Evolutionary conservation across 2,329 filamentous ascomycete species (phyloP).

Genomic region (Penicillium sp.): DNA sequence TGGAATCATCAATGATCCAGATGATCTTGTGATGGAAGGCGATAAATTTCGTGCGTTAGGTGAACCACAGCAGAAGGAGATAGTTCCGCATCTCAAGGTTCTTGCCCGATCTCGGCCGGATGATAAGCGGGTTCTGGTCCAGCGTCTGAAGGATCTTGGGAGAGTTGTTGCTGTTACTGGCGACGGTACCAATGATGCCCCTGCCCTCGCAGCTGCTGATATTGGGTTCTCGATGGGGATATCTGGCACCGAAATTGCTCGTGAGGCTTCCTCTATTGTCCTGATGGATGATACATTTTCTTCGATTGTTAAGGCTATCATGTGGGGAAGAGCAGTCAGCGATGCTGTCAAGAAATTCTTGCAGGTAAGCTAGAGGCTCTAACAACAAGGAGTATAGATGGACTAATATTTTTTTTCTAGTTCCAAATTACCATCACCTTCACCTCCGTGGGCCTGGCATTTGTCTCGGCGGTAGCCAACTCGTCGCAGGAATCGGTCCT

Average conservation of each 20-base stretch:
- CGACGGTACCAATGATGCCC: slow-evolving; percentile 59
- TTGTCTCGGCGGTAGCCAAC: slow-evolving; percentile 58
- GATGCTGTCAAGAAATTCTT: slow-evolving; percentile 60
- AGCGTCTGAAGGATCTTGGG: slow-evolving; percentile 53
- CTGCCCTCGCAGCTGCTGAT: slow-evolving; percentile 57
- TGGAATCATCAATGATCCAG: slow-evolving; percentile 51
- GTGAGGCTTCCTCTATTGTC: slow-evolving; percentile 60
- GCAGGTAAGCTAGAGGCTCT: slow-evolving; percentile 47
- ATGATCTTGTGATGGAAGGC: slow-evolving; percentile 60
- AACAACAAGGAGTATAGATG: not conserved
- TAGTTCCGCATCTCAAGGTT: slow-evolving; percentile 54
- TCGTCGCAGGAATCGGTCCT: slow-evolving; percentile 57
- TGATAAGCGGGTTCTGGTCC: slow-evolving; percentile 57
- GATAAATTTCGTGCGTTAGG: slow-evolving; percentile 57
- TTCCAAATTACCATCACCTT: slow-evolving; percentile 62
- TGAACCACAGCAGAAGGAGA: slow-evolving; percentile 50
- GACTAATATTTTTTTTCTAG: slow-evolving; percentile 26
- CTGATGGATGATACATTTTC: slow-evolving; percentile 53
- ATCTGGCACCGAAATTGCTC: slow-evolving; percentile 59
- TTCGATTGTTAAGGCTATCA: slow-evolving; percentile 59
- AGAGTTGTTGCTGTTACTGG: slow-evolving; percentile 57
- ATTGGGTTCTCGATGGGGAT: slow-evolving; percentile 63
- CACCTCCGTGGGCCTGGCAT: slow-evolving; percentile 61
- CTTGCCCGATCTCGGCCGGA: slow-evolving; percentile 59
- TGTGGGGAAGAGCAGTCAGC: slow-evolving; percentile 59